Evolutionary conservation across 345 rosid species (phyloP).

Genomic region (Eucalyptus polyanthemos): DNA sequence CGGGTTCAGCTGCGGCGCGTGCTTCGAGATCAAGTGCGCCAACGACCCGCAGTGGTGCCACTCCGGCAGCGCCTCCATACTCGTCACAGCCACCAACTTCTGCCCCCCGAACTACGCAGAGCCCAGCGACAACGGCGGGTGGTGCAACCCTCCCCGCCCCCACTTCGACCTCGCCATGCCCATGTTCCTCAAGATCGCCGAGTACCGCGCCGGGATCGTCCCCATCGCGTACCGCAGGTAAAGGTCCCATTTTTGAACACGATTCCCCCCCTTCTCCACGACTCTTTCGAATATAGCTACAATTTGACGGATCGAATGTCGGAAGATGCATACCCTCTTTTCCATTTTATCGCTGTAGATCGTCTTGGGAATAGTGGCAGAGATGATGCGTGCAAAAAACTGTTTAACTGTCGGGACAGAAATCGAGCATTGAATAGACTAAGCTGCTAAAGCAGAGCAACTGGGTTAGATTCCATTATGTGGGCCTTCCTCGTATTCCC

Average conservation of each 20-base stretch:
- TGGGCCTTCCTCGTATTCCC: not conserved
- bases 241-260: not conserved
- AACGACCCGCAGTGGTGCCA: constrained; percentile 29
- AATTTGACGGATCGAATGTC: not conserved
- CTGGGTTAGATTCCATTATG: not conserved
- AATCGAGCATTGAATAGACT: not conserved
- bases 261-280: not conserved
- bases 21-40: constrained; percentile 32
- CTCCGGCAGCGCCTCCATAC: constrained; percentile 2
- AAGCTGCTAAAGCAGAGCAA: not conserved
- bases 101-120: constrained; percentile 6
- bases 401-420: not conserved
- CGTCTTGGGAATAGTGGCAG: not conserved
- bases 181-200: constrained; percentile 19
- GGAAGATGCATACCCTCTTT: not conserved
- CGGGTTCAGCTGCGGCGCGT: constrained; percentile 41
- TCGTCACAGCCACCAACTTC: constrained; percentile 10
- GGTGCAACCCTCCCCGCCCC: constrained; percentile 11
- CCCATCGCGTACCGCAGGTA: constrained; percentile 78
- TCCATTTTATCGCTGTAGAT: not conserved
- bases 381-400: not conserved
- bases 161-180: constrained; percentile 12
- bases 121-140: constrained; percentile 6
- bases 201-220: constrained; percentile 66
- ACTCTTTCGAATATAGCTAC: not conserved